Evolutionary conservation across 2,329 filamentous ascomycete genomes (phyloP).

Genomic region (Sporothrix brunneoviolacea): DNA sequence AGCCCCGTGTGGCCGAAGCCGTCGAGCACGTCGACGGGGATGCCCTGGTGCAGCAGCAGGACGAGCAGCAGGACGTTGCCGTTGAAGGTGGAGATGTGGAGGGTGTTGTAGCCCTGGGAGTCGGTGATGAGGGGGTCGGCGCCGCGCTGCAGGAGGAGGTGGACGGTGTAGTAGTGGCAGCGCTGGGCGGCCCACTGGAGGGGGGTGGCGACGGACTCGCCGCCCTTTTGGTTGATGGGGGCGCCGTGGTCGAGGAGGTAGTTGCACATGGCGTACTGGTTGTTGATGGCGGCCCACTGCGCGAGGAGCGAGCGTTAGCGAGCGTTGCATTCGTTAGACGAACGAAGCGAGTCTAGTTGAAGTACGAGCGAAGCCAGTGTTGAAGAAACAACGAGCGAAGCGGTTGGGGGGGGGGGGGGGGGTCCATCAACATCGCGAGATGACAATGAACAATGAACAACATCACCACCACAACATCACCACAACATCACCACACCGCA

Average conservation of each 20-base stretch:
- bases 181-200: slow-evolving; percentile 96
- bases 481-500: neutral
- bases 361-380: neutral
- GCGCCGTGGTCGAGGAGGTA: slow-evolving; percentile 81
- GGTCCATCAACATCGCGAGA: no score
- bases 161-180: slow-evolving; percentile 94
- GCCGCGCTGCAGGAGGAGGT: slow-evolving; percentile 83
- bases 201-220: slow-evolving; percentile 88
- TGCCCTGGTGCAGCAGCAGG: slow-evolving; percentile 87
- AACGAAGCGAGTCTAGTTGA: no score
- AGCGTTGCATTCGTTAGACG: neutral
- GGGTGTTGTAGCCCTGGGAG: slow-evolving; percentile 93
- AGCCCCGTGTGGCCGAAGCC: slow-evolving; percentile 85
- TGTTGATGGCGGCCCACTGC: slow-evolving; percentile 98
- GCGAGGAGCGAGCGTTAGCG: slow-evolving; percentile 4
- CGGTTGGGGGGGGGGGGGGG: no score
- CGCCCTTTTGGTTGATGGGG: slow-evolving; percentile 90
- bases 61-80: slow-evolving; percentile 88
- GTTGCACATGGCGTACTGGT: slow-evolving; percentile 94
- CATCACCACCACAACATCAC: no score
- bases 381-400: neutral
- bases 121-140: slow-evolving; percentile 90
- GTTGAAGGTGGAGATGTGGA: slow-evolving; percentile 95
- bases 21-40: slow-evolving; percentile 87
- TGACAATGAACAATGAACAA: no score